Evolutionary conservation across 2,329 filamentous ascomycete species (phyloP), one percentile per base, ranked within the genome.

Genomic region (Paracorniculantispora psalliotae): DNA sequence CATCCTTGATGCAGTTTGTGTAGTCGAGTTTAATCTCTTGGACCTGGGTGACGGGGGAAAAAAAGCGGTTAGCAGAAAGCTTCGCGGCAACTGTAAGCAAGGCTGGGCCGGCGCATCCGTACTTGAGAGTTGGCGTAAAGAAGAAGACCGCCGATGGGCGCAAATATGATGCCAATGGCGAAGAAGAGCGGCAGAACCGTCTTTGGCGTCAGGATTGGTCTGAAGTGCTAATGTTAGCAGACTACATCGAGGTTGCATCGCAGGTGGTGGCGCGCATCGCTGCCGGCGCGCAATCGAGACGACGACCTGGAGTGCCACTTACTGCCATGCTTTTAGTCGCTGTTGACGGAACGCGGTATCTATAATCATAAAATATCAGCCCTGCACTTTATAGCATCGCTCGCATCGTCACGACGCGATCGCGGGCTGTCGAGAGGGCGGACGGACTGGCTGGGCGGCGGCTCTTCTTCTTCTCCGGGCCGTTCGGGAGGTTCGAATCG

Each of bases 261-360:
- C 63, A 62, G 68, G 12, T 61, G 68, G 12, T 61, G 70, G 62
- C 63, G 39, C 57, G 60, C 49, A 44, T 37, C 15, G 4, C 15
- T 28, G 28, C 15, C n/a, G 28, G n/a, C 35, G 37, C 28, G 43
- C 21, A 39, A 12, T 8, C 19, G 19, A 15, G 7, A 12, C 13
- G 21, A 28, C 10, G 30, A 9, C 21, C 23, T 15, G 26, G 25
- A 37, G 19, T 30, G 37, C 26, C 44, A 84, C 91, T 76, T 81
- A 96, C 89, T 99, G 94, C 94, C 94, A 99, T 79, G 94, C 94
- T 78, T 97, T 97, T 74, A 99, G 78, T 71, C 94, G 87, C 76
- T 99, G 94, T 73, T 99, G 94, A 68, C 94, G 85, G 73, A 97
- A 99, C 12, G 94, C 94, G 61, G 93, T 97, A 78, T 97, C 91